Conservation (phyloP, 2,329 filamentous ascomycete species). For the Zasmidium angulare region DNA sequence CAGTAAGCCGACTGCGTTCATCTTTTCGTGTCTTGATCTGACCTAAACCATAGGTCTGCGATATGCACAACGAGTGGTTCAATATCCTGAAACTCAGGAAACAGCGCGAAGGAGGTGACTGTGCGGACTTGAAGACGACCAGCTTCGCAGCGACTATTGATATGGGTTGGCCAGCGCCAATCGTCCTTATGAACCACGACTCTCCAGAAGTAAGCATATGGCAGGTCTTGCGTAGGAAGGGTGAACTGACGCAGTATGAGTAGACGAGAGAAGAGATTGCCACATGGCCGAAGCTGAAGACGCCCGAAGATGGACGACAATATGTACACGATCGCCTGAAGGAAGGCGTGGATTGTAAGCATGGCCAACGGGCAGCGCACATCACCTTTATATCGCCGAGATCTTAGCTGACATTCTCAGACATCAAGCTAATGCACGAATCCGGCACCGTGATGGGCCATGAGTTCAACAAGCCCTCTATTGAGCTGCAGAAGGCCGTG, state of each 20-base stretch:
- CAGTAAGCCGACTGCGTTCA: constrained; percentile 43
- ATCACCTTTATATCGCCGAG: no score
- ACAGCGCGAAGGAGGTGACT: constrained; percentile 35
- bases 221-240: not conserved
- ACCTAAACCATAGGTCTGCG: constrained; percentile 34
- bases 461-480: constrained; percentile 40
- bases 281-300: constrained; percentile 50
- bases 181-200: constrained; percentile 43
- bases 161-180: constrained; percentile 52
- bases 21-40: not conserved
- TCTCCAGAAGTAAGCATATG: constrained; percentile 23
- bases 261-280: constrained; percentile 42
- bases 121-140: constrained; percentile 51
- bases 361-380: no score
- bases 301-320: constrained; percentile 41
- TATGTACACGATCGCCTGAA: constrained; percentile 43
- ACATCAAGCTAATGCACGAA: constrained; percentile 56
- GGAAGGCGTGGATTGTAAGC: constrained; percentile 43
- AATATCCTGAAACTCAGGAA: constrained; percentile 36
- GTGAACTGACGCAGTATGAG: not conserved
- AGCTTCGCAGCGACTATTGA: constrained; percentile 52
- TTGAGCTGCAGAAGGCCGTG: constrained; percentile 48
- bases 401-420: not conserved
- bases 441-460: constrained; percentile 43
- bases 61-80: constrained; percentile 38